phyloP scores from a whole-genome alignment of 1,139 yeast species.

The Geotrichum europaeum region DNA sequence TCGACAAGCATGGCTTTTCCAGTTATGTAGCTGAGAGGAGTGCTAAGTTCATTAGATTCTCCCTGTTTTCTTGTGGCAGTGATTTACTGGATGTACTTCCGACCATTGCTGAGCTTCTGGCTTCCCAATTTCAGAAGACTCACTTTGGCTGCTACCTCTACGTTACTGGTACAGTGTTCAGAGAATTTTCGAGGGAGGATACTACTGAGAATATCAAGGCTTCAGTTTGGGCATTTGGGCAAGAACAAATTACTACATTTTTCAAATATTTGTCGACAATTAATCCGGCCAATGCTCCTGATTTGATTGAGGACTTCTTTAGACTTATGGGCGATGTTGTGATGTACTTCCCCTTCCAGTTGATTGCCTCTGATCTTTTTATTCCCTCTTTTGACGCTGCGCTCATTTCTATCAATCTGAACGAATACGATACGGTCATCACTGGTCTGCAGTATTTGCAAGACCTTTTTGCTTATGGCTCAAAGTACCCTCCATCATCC shows the following conservation, averaged over 20 bases:
- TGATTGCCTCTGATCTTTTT: slow-evolving; percentile 53
- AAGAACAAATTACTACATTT: slow-evolving; percentile 43
- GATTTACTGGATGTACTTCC: slow-evolving; percentile 59
- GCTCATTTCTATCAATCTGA: slow-evolving; percentile 49
- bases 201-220: slow-evolving; percentile 38
- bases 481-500: slow-evolving; percentile 72
- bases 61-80: slow-evolving; percentile 63
- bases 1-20: slow-evolving; percentile 51
- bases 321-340: slow-evolving; percentile 74
- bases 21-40: slow-evolving; percentile 65
- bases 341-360: slow-evolving; percentile 67
- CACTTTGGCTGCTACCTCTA: slow-evolving; percentile 80
- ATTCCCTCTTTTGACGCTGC: slow-evolving; percentile 57
- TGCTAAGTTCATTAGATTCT: slow-evolving; percentile 59
- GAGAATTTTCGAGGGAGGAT: slow-evolving; percentile 61
- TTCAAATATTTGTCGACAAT: slow-evolving; percentile 34
- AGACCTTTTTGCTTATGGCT: slow-evolving; percentile 80
- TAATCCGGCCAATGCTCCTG: slow-evolving; percentile 49
- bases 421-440: slow-evolving; percentile 65
- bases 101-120: slow-evolving; percentile 57
- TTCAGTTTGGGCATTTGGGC: slow-evolving; percentile 48
- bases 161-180: slow-evolving; percentile 79
- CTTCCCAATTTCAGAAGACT: slow-evolving; percentile 60
- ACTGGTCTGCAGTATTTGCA: slow-evolving; percentile 69
- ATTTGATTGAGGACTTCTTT: slow-evolving; percentile 82